Base-by-base conservation (phyloP, 2,329 filamentous ascomycete genomes). In the Diaporthe ampelina region DNA sequence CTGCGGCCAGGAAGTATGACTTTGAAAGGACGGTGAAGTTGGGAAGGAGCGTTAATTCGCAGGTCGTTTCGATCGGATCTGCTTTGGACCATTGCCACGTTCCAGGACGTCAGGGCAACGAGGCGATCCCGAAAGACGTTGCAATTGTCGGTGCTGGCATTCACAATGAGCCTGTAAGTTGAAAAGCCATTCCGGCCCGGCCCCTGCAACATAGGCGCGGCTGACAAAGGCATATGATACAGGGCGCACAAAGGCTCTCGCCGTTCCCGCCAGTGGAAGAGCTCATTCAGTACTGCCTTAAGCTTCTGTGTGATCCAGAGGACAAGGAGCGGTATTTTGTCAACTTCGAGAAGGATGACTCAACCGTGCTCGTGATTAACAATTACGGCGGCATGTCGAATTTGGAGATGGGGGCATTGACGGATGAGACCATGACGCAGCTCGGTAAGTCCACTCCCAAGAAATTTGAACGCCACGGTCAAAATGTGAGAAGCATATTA, bases 81-180 rank as follows among this genome's bases (percentile, higher is more conserved):
- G 92, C 90, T 5, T 82, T 95, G n/a, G 89, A 91, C 61, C 93
- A 94, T 81, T 93, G 94, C 43, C 93, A 94, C 80, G 91, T 94
- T 0, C 93, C 93, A 0, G 92, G 93, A 6, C 86, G 92, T 71
- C 83, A 85, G 2, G 86, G 86, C 9, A 87, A 89, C 73, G 85
- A 89, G 76, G 86, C 88, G 73, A 73, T 80, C 3, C 73, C 77
- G 10, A 68, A 74, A 0, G 86, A 86, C 40, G 81, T 83, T 9
- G 80, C 83, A n/a, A 83, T 83, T 21, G 79, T 84, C 15, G 89
- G 89, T 0, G 89, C 89, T 84, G 88, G 88, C 2, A 90, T 90
- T 58, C 88, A 90, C 76, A 90, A 90, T 74, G 85, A 87, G 76
- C 80, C 74, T 68, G 79, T 57, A 77, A 75, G 81, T 73, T 67